phyloP scores from a whole-genome alignment of 2,329 filamentous ascomycete species.

The Fusarium goolgardi region DNA sequence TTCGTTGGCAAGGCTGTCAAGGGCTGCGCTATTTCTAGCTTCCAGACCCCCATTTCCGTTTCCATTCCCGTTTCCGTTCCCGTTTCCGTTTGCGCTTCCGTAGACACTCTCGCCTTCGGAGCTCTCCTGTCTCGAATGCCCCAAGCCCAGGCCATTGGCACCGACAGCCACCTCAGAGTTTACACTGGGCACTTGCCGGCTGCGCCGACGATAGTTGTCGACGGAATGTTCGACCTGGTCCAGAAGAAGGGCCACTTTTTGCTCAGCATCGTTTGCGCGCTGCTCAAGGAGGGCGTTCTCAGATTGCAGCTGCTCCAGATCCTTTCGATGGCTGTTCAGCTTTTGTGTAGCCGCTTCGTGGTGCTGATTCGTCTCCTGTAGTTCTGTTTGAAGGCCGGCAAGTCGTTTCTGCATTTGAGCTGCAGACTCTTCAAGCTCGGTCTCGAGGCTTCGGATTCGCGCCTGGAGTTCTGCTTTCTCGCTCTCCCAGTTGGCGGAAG shows the following conservation, averaged over 20 bases:
- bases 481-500: slow-evolving; percentile 75
- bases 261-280: slow-evolving; percentile 88
- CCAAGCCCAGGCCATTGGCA: slow-evolving; percentile 53
- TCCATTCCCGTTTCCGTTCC: slow-evolving; percentile 63
- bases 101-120: slow-evolving; percentile 73
- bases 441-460: slow-evolving; percentile 76
- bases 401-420: slow-evolving; percentile 78
- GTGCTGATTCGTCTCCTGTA: slow-evolving; percentile 73
- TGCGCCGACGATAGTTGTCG: slow-evolving; percentile 89
- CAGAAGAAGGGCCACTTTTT: slow-evolving; percentile 90
- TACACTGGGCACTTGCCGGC: slow-evolving; percentile 66
- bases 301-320: slow-evolving; percentile 83
- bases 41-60: slow-evolving; percentile 49
- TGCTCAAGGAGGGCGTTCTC: slow-evolving; percentile 86
- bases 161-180: slow-evolving; percentile 57
- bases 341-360: slow-evolving; percentile 69
- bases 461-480: slow-evolving; percentile 76
- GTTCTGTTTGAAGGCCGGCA: slow-evolving; percentile 73
- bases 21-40: slow-evolving; percentile 71
- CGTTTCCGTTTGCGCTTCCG: slow-evolving; percentile 62
- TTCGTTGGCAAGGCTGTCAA: slow-evolving; percentile 92
- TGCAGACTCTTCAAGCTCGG: slow-evolving; percentile 74
- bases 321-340: slow-evolving; percentile 69
- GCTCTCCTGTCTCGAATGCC: slow-evolving; percentile 65
- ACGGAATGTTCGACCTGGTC: slow-evolving; percentile 96